Evolutionary conservation across 495 filamentous ascomycete species (phyloP), one percentile per base, ranked within the genome.

Genomic region (Neurospora sp.): DNA sequence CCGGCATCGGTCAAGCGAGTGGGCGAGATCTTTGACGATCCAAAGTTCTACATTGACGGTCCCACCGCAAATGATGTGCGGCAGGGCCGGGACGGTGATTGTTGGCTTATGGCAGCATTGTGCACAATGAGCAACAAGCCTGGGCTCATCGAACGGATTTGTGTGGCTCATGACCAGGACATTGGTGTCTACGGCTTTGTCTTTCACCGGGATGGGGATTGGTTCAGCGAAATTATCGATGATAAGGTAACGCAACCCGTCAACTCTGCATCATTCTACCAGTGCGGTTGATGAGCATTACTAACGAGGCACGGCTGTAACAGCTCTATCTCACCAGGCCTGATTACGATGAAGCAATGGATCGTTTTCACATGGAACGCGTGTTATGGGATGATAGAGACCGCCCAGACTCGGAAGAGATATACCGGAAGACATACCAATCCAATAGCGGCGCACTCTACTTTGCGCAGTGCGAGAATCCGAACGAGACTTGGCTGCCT

Each of bases 101-200:
- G 95, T 81, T 97, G 94, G 94, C 86, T 97, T 71, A 88, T 97
- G 85, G 92, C 94, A 34, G 94, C 93, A 11, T 80, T 98, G 69
- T 93, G 90, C 74, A 95, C 93, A 1, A 86, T 97, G 73, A 91
- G 89, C 45, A 95, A 94, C 78, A 94, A 95, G 82, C 83, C 88
- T 39, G 90, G 88, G 0, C 82, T 97, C 74, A 92, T 97, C 71
- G 89, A 94, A 77, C 88, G 86, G 69, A 86, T 97, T 15, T 98
- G 94, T 78, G 93, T 97, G n/a, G 90, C 88, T 24, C 85, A 88
- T 19, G 88, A 97, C 78, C 90, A 95, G 78, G 84, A 87, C 66
- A 89, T 97, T 37, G 95, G 95, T 6, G 94, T 97, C 21, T 97
- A 98, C 77, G 94, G 95, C 0, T 97, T 97, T 78, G 94, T 97